Base-by-base conservation (phyloP, 805 yeast genomes). In the Barnettozyma sucrosica region DNA sequence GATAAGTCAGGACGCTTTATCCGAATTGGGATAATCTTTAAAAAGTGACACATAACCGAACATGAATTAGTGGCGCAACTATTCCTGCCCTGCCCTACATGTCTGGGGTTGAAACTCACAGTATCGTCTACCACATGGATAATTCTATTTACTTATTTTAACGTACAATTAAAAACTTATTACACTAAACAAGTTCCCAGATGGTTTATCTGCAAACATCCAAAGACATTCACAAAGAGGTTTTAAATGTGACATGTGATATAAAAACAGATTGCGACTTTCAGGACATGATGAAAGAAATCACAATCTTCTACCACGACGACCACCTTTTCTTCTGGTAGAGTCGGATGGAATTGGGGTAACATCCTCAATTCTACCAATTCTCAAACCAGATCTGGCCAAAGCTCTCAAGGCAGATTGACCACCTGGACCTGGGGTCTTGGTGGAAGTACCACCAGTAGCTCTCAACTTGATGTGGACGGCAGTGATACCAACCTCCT, bases 291-390 rank as follows among this genome's bases (percentile, higher is more conserved):
- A 32, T 23, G 43, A 43, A 43, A 24, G 50, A 47, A 50, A 51
- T 77, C 76, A 88, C 79, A 90, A 85, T 87, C 99, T 89, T 85
- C 99, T 92, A 92, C 99, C 99, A 85, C 99, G 90, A 83, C 99
- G 93, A 88, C 99, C 99, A 89, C 99, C 99, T 95, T 93, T 95
- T 89, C 92, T 88, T 86, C 99, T 93, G 76, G 99, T 95, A 69
- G 98, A 90, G 79, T 93, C 99, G 65, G 99, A 93, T 76, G 99
- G 99, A 68, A 93, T 90, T 76, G 99, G 99, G 66, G 99, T 93
- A 65, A 93, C 99, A 76, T 93, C 99, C 83, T 95, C 99, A 67
- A 93, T 93, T 80, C 99, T 89, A 69, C 99, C 99, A 64, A 93
- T 93, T 85, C 96, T 90, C 77, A 93, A 82, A 75, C 99, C 99